Percentiles rank a stretch among this genome's conserved stretches.
phyloP scores from a whole-genome alignment of 352 stramenopile species.

The Chrysophaeum taylorii region DNA sequence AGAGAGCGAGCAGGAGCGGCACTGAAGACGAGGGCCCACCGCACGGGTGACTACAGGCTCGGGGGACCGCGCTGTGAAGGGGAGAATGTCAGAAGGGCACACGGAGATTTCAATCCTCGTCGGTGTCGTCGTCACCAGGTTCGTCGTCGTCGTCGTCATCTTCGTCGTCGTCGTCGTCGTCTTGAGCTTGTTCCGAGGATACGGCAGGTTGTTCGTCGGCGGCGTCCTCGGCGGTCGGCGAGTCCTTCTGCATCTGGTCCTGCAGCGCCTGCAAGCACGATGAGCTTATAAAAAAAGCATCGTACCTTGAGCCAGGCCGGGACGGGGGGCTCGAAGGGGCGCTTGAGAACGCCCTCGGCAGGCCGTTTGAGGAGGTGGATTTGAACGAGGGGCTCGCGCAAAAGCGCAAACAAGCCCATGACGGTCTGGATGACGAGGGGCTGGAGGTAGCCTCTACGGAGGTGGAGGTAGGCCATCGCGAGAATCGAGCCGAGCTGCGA shows the following conservation, averaged over 20 bases:
- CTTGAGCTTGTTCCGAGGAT: not conserved
- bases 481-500: slow-evolving; percentile 3
- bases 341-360: not conserved
- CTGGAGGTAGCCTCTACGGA: not conserved
- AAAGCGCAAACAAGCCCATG: not conserved
- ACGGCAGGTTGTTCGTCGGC: no score
- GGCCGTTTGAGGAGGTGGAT: not conserved
- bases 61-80: no score
- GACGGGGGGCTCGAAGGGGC: not conserved
- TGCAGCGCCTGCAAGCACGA: not conserved
- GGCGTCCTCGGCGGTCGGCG: not conserved
- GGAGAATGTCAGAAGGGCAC: no score
- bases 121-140: not conserved
- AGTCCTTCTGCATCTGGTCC: not conserved
- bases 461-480: slow-evolving; percentile 2
- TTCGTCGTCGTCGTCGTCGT: not conserved
- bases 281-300: no score
- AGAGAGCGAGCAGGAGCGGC: no score
- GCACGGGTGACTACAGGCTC: no score
- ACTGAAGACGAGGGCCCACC: no score
- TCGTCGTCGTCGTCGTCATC: not conserved
- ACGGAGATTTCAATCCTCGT: no score
- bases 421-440: not conserved
- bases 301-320: slow-evolving; percentile 11
- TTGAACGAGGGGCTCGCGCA: not conserved